phyloP scores from a whole-genome alignment of 495 filamentous ascomycete genomes.

The Lasiosphaeria hispida region DNA sequence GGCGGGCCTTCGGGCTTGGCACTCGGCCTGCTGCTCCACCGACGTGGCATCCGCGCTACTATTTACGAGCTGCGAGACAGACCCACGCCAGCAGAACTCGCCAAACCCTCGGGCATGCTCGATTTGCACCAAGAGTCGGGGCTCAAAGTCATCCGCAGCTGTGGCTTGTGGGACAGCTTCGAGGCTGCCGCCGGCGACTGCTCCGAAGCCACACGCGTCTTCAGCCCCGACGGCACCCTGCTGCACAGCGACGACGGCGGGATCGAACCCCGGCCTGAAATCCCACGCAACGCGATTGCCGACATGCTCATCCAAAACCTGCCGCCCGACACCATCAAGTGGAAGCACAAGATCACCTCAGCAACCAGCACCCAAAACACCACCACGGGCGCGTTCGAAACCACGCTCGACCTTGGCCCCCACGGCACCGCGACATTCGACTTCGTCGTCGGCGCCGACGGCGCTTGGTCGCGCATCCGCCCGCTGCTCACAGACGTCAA shows the following conservation, averaged over 20 bases:
- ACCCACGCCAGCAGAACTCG: constrained; percentile 31
- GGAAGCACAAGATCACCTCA: constrained; percentile 40
- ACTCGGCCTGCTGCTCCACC: constrained; percentile 50
- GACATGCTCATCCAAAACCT: constrained; percentile 40
- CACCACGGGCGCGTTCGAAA: constrained; percentile 20
- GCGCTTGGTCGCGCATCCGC: constrained; percentile 58
- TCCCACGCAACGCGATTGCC: constrained; percentile 41
- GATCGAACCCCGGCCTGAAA: constrained; percentile 44
- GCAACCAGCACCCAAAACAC: constrained; percentile 10
- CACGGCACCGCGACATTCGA: constrained; percentile 41
- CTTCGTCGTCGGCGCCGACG: constrained; percentile 61
- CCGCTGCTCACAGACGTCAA: constrained; percentile 42
- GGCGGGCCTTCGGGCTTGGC: constrained; percentile 55
- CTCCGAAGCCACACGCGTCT: constrained; percentile 34
- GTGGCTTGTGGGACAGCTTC: constrained; percentile 47
- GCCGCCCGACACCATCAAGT: constrained; percentile 42
- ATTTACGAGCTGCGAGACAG: constrained; percentile 45
- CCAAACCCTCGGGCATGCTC: constrained; percentile 43
- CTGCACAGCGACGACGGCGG: constrained; percentile 34
- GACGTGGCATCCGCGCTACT: constrained; percentile 36
- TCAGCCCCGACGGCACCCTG: constrained; percentile 41
- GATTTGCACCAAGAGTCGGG: constrained; percentile 50
- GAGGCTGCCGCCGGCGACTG: constrained; percentile 31
- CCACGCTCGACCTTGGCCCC: constrained; percentile 35
- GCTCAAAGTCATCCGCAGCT: constrained; percentile 40